Base-by-base conservation (phyloP, 2,329 filamentous ascomycete species). In the Hymenoscyphus fraxineus region DNA sequence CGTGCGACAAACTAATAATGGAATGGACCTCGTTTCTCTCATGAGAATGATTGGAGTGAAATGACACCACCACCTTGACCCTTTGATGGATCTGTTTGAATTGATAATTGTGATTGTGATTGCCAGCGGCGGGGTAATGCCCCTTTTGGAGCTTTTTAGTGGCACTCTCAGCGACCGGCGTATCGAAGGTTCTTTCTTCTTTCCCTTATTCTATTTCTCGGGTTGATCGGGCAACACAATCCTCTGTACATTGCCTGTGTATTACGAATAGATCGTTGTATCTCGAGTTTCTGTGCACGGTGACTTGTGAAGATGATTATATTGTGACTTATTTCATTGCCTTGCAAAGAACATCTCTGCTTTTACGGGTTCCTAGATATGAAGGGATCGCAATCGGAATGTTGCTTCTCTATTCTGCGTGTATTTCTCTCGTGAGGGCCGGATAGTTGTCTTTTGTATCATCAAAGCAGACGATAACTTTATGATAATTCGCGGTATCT, bases 91-190 rank as follows among this genome's bases (percentile, higher is more conserved):
- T 67, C 57, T 59, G 63, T 41, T 64, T 47, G 61, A 51, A 60
- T 59, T 62, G 56, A 57, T 62, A 66, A 60, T 64, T 59, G 61
- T 64, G 64, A 60, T 64, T 59, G 61, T 65, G 64, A 65, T 64
- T 62, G 60, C 56, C 60, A 39, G 41, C 67, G 64, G 35, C 9
- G 35, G 35, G 66, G 67, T 2, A 13, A 51, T 61, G 59, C 65
- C 38, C 65, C 59, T 27, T 58, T 67, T 60, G 62, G 60, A 64
- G 40, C 54, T 61, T 60, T 56, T 62, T 61, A 63, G 55, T 67
- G 67, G 65, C 63, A 67, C 58, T 19, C 65, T 68, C 59, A 70
- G 71, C 67, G 70, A 70, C 64, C 61, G 69, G 70, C 68, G 69
- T 71, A 66, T 61, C 62, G 59, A 65, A 64, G 64, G 67, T 40